Evolutionary conservation across 345 rosid species (phyloP), one percentile per base, ranked within the genome.

Genomic region (Microthlaspi erraticum): DNA sequence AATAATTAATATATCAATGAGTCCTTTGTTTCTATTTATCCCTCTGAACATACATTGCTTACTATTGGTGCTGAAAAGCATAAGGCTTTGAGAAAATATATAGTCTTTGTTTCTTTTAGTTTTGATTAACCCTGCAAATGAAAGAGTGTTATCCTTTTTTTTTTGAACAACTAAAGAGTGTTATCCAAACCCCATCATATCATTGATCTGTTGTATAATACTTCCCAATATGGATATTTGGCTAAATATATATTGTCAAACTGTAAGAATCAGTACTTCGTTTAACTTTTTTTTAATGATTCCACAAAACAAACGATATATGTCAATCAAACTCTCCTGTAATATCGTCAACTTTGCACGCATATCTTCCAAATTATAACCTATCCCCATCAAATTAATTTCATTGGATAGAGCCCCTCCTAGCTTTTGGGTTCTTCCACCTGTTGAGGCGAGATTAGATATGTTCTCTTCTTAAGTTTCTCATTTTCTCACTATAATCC

Each of bases 241-340:
- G 19, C 19, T 51, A 51, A 0, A 12, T 7, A 18, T n/a, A 20
- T 33, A 56, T 45, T 48, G 10, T 68, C 6, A 60, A 20, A 38
- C 4, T 29, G 51, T 14, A 51, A 51, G 26, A 26, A 52, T 16
- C 17, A 52, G 11, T 39, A 41, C 62, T 29, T 41, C 2, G 20
- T 18, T 55, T 33, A 50, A 18, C 32, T 26, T 10, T 55, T 41
- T 19, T 16, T 13, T n/a, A n/a, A 29, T 18, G 51, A 64, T 73
- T 39, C 33, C 37, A 65, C 38, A 17, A 23, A 17, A 23, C n/a
- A 29, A 57, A 72, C 11, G 16, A 37, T 14, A 48, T 20, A 41
- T 59, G 68, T 66, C 68, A 59, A 66, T 59, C 55, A 66, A 58
- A 18, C 36, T 59, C 63, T 62, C 73, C 62, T 66, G 72, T 66